These are phyloP conservation scores for Neurospora tetrasperma DNA, from an alignment of 495 filamentous ascomycete species.

Conservation along the genomic window DNA sequence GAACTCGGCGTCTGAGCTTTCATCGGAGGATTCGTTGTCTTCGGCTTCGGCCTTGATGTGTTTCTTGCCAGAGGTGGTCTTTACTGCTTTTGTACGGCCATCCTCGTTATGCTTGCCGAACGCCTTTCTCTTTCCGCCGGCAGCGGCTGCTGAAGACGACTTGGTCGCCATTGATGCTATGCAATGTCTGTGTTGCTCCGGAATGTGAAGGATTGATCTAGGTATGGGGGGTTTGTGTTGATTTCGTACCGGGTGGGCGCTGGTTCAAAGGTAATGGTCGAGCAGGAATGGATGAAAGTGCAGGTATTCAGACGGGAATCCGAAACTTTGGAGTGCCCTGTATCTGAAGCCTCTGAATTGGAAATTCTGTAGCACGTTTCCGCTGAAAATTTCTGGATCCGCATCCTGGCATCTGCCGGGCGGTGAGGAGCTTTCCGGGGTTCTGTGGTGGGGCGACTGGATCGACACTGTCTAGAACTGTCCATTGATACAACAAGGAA, in stretches of 20 bases:
- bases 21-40: constrained; percentile 25
- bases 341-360: background rate
- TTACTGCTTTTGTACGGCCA: constrained; percentile 35
- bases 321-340: background rate
- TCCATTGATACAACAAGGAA: background rate
- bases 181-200: background rate
- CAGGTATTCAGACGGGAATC: background rate
- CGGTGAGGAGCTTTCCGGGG: constrained; percentile 23
- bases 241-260: background rate
- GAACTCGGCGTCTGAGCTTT: background rate
- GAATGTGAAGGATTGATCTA: background rate
- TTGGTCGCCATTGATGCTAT: constrained; percentile 14
- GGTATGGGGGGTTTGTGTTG: background rate
- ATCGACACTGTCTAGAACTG: background rate
- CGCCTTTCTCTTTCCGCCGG: constrained; percentile 33
- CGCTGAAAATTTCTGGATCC: constrained; percentile 11
- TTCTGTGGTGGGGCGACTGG: constrained; percentile 3
- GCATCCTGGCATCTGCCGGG: constrained; percentile 25
- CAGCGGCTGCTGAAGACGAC: constrained; percentile 13
- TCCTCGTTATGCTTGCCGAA: constrained; percentile 24
- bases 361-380: constrained; percentile 4
- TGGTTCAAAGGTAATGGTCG: background rate
- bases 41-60: constrained; percentile 26
- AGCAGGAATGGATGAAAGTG: background rate
- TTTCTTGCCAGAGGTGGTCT: constrained; percentile 25